Evolutionary conservation across 441 rosid species (phyloP).

Genomic region (Aleurites moluccanus): DNA sequence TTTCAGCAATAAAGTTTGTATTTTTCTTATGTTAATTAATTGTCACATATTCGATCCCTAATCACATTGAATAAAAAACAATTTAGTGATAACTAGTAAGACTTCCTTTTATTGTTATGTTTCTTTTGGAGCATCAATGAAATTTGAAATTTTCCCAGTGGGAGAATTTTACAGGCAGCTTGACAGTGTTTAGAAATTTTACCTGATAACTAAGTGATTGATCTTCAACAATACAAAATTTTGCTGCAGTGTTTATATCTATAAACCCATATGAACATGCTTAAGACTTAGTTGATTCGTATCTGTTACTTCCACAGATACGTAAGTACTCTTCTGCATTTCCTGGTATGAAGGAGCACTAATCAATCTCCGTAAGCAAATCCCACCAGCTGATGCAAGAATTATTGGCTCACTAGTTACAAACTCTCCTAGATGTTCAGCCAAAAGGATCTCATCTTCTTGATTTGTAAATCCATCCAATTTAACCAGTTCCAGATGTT

Average conservation of each 20-base stretch:
- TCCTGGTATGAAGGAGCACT: constrained; percentile 11
- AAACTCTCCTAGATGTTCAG: constrained; percentile 32
- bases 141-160: too few relatives aligned
- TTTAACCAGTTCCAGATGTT: constrained; percentile 39
- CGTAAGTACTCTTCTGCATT: constrained; percentile 4
- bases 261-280: constrained; percentile 32
- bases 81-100: too few relatives aligned
- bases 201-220: too few relatives aligned
- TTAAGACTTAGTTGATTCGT: constrained; percentile 19
- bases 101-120: too few relatives aligned
- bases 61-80: too few relatives aligned
- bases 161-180: too few relatives aligned
- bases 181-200: too few relatives aligned
- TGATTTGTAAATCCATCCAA: constrained; percentile 42
- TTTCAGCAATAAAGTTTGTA: too few relatives aligned
- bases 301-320: constrained; percentile 20
- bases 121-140: too few relatives aligned
- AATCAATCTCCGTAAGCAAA: constrained; percentile 13
- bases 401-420: constrained; percentile 28
- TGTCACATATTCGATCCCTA: too few relatives aligned
- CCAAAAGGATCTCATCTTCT: constrained; percentile 33
- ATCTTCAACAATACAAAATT: not conserved
- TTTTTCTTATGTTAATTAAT: too few relatives aligned
- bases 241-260: not conserved
- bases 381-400: constrained; percentile 28